Evolutionary conservation across 1,139 yeast species (phyloP).

Genomic region (Yamadazyma epiphylla): DNA sequence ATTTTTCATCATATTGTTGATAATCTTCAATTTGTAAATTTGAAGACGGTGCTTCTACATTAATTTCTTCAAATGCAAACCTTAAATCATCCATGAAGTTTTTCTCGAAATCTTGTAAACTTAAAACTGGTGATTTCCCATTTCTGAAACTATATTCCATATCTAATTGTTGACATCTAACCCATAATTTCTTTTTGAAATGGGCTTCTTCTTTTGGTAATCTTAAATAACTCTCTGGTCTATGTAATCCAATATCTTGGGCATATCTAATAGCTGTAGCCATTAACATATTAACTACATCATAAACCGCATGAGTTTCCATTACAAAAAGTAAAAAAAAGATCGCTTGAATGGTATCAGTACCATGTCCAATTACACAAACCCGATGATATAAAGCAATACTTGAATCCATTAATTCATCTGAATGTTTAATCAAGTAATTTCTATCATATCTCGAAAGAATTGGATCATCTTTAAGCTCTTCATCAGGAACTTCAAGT

Average conservation of each 20-base stretch:
- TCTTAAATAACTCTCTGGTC: constrained; percentile 46
- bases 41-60: neutral
- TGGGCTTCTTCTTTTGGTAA: constrained; percentile 32
- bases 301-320: constrained; percentile 37
- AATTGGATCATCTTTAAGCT: constrained; percentile 16
- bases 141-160: constrained; percentile 50
- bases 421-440: constrained; percentile 16
- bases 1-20: neutral
- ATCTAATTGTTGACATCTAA: constrained; percentile 52
- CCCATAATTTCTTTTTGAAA: constrained; percentile 46
- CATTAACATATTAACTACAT: constrained; percentile 39
- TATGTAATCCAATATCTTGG: constrained; percentile 62
- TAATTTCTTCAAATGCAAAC: constrained; percentile 2
- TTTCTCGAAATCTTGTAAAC: constrained; percentile 36
- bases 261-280: constrained; percentile 58
- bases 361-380: constrained; percentile 47
- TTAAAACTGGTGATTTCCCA: constrained; percentile 59
- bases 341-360: constrained; percentile 47
- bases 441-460: constrained; percentile 5
- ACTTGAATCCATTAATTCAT: constrained; percentile 26
- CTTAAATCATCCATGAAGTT: constrained; percentile 6
- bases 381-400: constrained; percentile 47
- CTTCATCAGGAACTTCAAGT: constrained; percentile 40
- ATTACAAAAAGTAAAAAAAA: constrained; percentile 40
- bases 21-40: neutral